phyloP scores from a whole-genome alignment of 2,329 filamentous ascomycete genomes.

The Claviceps monticola region DNA sequence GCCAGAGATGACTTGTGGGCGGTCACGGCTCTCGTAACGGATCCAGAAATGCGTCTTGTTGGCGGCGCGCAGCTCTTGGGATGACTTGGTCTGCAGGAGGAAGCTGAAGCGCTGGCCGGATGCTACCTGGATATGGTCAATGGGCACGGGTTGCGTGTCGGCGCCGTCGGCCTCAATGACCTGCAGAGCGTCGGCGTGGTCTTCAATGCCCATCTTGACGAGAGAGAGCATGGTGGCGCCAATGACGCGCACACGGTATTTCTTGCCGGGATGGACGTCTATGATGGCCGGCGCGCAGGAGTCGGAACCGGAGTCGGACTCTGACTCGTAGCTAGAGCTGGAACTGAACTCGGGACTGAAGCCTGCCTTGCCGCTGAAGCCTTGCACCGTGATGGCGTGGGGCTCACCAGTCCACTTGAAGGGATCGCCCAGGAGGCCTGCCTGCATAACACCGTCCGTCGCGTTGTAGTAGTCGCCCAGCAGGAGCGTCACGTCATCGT shows the following conservation, averaged over 20 bases:
- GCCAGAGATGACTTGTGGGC: slow-evolving; percentile 28
- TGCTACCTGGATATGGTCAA: not conserved
- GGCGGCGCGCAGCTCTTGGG: slow-evolving; percentile 2
- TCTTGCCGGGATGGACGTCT: slow-evolving; percentile 34
- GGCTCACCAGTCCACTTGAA: slow-evolving; percentile 4
- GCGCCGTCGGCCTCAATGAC: slow-evolving; percentile 2
- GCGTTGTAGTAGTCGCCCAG: slow-evolving; percentile 1
- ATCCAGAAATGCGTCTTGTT: slow-evolving; percentile 28
- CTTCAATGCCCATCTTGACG: slow-evolving; percentile 22
- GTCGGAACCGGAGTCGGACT: not conserved
- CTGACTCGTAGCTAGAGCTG: not conserved
- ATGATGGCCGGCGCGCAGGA: not conserved
- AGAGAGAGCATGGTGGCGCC: slow-evolving; percentile 42
- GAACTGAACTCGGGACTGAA: not conserved
- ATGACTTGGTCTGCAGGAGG: slow-evolving; percentile 4
- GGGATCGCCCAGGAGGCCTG: not conserved
- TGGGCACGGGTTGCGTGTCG: not conserved
- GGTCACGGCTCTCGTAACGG: slow-evolving; percentile 35
- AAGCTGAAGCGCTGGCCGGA: slow-evolving; percentile 4
- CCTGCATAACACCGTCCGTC: not conserved
- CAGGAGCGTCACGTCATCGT: slow-evolving; percentile 2
- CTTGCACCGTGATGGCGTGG: not conserved
- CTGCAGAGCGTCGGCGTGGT: not conserved
- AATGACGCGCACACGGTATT: slow-evolving; percentile 47
- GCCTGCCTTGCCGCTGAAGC: slow-evolving; percentile 3